Evolutionary conservation across 1,284 basidiomycete species (phyloP).

Genomic region (Ustilago shanxiensis): DNA sequence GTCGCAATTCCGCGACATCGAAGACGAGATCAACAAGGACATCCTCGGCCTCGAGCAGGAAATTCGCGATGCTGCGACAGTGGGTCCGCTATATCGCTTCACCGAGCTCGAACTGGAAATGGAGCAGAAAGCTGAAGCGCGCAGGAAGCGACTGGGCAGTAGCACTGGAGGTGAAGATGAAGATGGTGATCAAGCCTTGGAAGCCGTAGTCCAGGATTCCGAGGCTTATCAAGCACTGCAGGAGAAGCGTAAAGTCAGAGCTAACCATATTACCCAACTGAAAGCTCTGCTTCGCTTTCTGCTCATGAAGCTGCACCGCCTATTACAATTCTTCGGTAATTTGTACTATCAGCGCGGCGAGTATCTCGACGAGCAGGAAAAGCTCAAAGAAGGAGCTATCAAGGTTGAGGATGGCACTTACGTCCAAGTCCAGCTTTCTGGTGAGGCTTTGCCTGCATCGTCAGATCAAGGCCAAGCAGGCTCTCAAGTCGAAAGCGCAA

Average conservation of each 20-base stretch:
- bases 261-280: conserved; percentile 36
- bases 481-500: neutral
- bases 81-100: conserved; percentile 56
- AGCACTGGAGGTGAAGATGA: conserved; percentile 11
- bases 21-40: conserved; percentile 36
- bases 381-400: neutral
- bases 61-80: conserved; percentile 26
- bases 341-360: conserved; percentile 63
- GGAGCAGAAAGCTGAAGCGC: conserved; percentile 31
- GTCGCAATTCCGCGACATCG: conserved; percentile 36
- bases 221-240: conserved; percentile 25
- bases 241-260: conserved; percentile 36
- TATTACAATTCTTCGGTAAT: conserved; percentile 62
- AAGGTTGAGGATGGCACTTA: neutral
- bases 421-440: neutral
- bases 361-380: conserved; percentile 31
- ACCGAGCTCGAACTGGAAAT: conserved; percentile 35
- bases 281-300: conserved; percentile 44
- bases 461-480: neutral
- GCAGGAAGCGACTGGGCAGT: conserved; percentile 5
- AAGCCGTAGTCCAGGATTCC: conserved; percentile 16
- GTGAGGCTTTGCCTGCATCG: neutral
- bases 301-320: conserved; percentile 60
- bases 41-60: conserved; percentile 37
- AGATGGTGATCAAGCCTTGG: conserved; percentile 16